These are phyloP conservation scores for Apiospora hydei DNA, from an alignment of 2,329 filamentous ascomycete genomes.

Conservation along the genomic window DNA sequence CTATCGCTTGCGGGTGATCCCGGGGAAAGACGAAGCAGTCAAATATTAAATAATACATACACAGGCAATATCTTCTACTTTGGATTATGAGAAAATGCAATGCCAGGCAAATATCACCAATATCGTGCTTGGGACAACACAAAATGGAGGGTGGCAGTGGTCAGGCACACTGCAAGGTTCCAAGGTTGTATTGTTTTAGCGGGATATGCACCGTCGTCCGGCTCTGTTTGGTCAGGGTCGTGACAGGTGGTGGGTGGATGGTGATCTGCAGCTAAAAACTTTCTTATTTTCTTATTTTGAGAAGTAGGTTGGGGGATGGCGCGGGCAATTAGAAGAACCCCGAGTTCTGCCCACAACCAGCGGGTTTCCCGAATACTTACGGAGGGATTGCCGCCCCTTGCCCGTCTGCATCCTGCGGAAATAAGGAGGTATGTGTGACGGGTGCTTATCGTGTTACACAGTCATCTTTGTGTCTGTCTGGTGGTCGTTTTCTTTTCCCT, in stretches of 20 bases:
- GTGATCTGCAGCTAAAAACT: not conserved
- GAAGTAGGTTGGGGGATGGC: too few relatives aligned
- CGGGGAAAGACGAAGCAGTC: too few relatives aligned
- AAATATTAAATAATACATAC: not conserved
- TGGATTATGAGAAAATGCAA: not conserved
- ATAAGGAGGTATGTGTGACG: not conserved
- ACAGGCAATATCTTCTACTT: not conserved
- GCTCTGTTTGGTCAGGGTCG: not conserved
- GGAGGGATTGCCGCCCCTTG: not conserved
- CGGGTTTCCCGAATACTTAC: not conserved
- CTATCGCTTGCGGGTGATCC: not conserved
- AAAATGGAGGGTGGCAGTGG: not conserved
- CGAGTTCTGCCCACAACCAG: not conserved
- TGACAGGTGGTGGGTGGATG: not conserved
- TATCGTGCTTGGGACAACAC: not conserved
- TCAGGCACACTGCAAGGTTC: not conserved
- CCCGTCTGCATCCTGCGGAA: not conserved
- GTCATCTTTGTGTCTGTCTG: not conserved
- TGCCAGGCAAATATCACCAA: not conserved
- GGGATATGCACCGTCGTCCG: not conserved
- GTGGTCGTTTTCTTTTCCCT: not conserved
- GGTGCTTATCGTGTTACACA: not conserved
- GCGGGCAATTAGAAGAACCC: not conserved
- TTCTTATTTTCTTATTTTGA: not conserved
- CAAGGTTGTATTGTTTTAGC: not conserved